Base-by-base conservation (phyloP, 1,139 yeast genomes). In the Nakaseomyces uthaithaninus region DNA sequence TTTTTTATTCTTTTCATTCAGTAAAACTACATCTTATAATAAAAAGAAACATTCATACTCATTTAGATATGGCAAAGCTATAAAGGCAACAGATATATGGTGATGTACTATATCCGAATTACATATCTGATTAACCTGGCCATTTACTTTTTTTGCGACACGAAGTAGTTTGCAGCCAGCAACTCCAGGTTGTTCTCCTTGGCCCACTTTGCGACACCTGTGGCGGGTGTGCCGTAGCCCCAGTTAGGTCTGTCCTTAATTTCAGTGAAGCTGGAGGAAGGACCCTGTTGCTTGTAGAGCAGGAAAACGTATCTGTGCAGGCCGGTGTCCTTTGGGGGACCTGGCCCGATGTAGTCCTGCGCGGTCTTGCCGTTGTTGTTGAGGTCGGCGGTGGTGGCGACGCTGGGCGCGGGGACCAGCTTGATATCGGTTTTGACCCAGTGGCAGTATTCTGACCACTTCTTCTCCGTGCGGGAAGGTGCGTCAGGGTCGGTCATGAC, bases 401-500 rank as follows among this genome's bases (percentile, higher is more conserved):
- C 40, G 9, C 39, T 19, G 7, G 38, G 31, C 18, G 45, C 40
- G n/a, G 42, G 37, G 25, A 48, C 20, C 24, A 38, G 41, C 45
- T 68, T 64, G 58, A 87, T 72, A 49, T 83, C 86, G 5, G 82
- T 65, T 25, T 74, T 72, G 30, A 87, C 66, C 71, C 76, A 85
- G 64, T 87, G 96, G 42, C 82, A 78, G 60, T 69, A 86, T 62
- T 87, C 95, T 8, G 93, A 80, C 94, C 94, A 86, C 57, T 79
- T 83, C 53, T 81, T 77, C 59, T 87, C 95, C 1, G 72, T 69
- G 49, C 77, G 72, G 3, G 89, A 75, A 14, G 96, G 96, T 7
- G 95, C 96, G 66, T 87, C 96, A 1, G 96, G 96, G 60, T 87
- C 95, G 3, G 95, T 87, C 51, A 87, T 53, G 2, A 83, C 83